These are phyloP conservation scores for Excoecaria cochinchinensis DNA, from an alignment of 345 rosid species.

Conservation along the genomic window DNA sequence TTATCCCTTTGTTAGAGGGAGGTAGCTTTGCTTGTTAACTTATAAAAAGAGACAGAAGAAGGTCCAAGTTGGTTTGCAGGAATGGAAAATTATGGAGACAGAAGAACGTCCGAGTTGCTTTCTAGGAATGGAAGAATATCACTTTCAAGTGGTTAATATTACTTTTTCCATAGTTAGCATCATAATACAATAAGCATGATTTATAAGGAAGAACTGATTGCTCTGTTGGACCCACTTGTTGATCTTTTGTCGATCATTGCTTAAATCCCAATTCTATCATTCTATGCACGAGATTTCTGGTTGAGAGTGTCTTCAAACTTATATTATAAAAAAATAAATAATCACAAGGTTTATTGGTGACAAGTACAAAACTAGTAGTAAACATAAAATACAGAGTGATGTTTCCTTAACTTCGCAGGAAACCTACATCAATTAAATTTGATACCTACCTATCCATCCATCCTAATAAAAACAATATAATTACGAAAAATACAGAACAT, in stretches of 20 bases:
- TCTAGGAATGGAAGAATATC: neutral
- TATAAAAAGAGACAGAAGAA: neutral
- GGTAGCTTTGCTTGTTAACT: neutral
- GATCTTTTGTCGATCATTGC: neutral
- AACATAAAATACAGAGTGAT: neutral
- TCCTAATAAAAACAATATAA: neutral
- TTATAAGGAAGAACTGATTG: neutral
- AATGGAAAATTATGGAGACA: neutral
- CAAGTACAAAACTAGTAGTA: neutral
- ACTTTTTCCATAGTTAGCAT: neutral
- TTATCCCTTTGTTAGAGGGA: neutral
- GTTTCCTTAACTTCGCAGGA: slow-evolving; percentile 17
- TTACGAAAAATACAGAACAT: neutral
- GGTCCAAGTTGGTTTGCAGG: neutral
- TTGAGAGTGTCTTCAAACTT: too few relatives aligned
- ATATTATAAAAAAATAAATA: neutral
- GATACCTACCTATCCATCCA: neutral
- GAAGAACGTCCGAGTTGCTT: neutral
- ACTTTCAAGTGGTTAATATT: slow-evolving; percentile 1
- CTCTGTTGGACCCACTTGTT: neutral
- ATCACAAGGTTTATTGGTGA: neutral
- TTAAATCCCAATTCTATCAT: neutral
- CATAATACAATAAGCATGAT: too few relatives aligned
- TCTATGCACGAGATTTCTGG: too few relatives aligned
- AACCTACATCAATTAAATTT: slow-evolving; percentile 9